Percentiles rank a stretch among this genome's conserved stretches.
Evolutionary conservation across 768 basidiomycete genomes (phyloP).

Genomic region (Hirschioporus abietinus): DNA sequence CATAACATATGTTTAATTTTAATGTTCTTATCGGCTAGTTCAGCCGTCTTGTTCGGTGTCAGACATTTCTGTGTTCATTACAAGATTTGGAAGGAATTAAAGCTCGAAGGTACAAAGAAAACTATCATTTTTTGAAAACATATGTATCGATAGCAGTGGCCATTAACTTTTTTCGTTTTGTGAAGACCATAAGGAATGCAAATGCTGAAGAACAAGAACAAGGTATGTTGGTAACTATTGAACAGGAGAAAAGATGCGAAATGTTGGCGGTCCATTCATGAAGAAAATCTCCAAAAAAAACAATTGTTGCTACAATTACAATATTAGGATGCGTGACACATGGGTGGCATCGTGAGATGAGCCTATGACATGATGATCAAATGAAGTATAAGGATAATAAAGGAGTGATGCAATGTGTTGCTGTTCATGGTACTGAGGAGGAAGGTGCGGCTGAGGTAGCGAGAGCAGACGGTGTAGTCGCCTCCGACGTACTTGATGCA

Average conservation of each 20-base stretch:
- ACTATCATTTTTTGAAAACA: neutral
- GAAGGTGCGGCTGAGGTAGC: neutral
- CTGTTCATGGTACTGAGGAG: neutral
- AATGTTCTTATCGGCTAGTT: neutral
- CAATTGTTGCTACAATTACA: neutral
- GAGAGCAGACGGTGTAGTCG: neutral
- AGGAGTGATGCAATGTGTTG: neutral
- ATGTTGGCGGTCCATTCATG: neutral
- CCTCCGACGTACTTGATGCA: conserved; percentile 4
- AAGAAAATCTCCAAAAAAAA: neutral
- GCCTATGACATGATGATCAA: neutral
- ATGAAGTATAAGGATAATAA: neutral
- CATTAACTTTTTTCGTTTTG: neutral
- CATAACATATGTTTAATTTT: neutral
- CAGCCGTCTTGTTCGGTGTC: neutral
- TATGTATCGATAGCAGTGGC: neutral
- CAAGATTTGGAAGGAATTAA: neutral
- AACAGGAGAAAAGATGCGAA: neutral
- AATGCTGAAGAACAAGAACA: neutral
- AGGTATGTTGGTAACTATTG: neutral
- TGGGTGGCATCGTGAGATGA: neutral
- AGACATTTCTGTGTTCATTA: neutral
- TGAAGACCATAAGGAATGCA: neutral
- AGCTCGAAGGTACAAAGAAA: neutral
- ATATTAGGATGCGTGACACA: neutral